These are phyloP conservation scores for Cercospora beticola DNA, from an alignment of 2,329 filamentous ascomycete species.

Conservation along the genomic window DNA sequence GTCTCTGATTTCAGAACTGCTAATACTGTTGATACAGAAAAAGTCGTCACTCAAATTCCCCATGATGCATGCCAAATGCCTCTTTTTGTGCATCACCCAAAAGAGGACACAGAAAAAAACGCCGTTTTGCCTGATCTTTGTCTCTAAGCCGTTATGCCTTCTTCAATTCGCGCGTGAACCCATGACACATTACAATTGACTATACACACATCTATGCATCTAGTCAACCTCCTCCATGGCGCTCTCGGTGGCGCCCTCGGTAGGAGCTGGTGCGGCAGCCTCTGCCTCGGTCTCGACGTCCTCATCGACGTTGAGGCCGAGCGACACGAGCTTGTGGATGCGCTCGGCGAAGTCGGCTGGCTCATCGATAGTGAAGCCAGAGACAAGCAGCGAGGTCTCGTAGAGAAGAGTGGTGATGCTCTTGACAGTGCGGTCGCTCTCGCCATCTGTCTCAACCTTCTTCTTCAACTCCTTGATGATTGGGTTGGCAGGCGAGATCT, in stretches of 20 bases:
- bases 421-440: conserved; percentile 99
- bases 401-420: conserved; percentile 97
- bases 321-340: conserved; percentile 98
- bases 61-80: conserved; percentile 16
- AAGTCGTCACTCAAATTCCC: conserved; percentile 13
- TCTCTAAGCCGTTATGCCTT: conserved; percentile 23
- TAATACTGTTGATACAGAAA: conserved; percentile 19
- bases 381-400: conserved; percentile 97
- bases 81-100: conserved; percentile 15
- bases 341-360: conserved; percentile 96
- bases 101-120: conserved; percentile 14
- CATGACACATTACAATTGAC: conserved; percentile 25
- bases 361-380: conserved; percentile 99
- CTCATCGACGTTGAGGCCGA: conserved; percentile 96
- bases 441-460: conserved; percentile 96
- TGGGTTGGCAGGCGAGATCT: conserved; percentile 97
- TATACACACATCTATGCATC: conserved; percentile 32
- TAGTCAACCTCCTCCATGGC: conserved; percentile 99
- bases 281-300: conserved; percentile 70
- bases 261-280: conserved; percentile 58
- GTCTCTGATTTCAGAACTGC: conserved; percentile 14
- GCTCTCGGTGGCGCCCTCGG: conserved; percentile 74
- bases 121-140: conserved; percentile 13
- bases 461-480: conserved; percentile 99
- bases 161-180: conserved; percentile 19